Conservation (phyloP, 2,329 filamentous ascomycete genomes). For the Fusarium zealandicum region DNA sequence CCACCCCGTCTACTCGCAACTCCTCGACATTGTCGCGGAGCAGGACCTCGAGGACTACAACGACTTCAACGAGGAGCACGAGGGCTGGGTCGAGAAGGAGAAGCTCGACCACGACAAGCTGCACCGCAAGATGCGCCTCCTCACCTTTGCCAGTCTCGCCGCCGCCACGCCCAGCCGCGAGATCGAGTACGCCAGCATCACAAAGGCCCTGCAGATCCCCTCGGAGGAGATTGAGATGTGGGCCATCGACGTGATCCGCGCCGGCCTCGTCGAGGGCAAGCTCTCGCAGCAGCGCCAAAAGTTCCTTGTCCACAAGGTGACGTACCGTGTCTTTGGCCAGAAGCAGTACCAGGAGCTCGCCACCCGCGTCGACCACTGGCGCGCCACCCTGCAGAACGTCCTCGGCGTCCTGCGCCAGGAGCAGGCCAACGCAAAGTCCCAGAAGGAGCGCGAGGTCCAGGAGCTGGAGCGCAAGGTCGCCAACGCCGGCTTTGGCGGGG, state of each 20-base stretch:
- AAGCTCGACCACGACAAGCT: constrained; percentile 75
- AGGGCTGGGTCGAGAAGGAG: constrained; percentile 81
- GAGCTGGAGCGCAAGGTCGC: constrained; percentile 73
- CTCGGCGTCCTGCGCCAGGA: constrained; percentile 79
- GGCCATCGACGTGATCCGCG: constrained; percentile 98
- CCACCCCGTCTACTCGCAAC: constrained; percentile 84
- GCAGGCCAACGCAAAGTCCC: constrained; percentile 78
- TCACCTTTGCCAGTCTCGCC: constrained; percentile 90
- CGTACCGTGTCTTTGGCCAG: constrained; percentile 95
- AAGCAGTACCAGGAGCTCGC: constrained; percentile 98
- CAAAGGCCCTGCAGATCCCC: constrained; percentile 83
- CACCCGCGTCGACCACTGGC: constrained; percentile 90
- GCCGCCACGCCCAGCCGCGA: constrained; percentile 84
- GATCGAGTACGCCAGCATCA: constrained; percentile 86
- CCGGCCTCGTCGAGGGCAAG: constrained; percentile 94
- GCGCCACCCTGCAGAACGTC: constrained; percentile 79
- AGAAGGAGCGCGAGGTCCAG: constrained; percentile 79
- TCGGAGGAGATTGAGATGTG: constrained; percentile 91
- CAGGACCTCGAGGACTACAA: constrained; percentile 95
- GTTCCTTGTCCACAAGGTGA: constrained; percentile 94
- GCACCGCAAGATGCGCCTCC: constrained; percentile 93
- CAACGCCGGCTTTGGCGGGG: constrained; percentile 49
- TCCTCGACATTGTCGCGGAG: constrained; percentile 94
- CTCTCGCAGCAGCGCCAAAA: constrained; percentile 90
- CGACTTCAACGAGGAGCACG: constrained; percentile 92